Conservation (phyloP, 2,329 filamentous ascomycete species). For the Xylariaceae sp. region DNA sequence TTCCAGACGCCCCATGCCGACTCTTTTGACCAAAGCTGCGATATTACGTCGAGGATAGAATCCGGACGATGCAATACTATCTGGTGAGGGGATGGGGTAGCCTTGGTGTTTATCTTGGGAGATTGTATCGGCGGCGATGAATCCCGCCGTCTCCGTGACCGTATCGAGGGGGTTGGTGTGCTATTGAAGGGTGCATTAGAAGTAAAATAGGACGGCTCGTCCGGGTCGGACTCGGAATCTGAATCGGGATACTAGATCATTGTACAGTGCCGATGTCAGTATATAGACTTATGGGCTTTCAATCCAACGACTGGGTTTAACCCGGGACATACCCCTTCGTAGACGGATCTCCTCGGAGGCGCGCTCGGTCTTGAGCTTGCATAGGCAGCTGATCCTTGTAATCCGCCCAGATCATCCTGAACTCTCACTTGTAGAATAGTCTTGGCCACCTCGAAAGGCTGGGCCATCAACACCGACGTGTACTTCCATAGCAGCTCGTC, state of each 20-base stretch:
- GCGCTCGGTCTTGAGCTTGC: constrained; percentile 25
- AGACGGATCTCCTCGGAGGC: constrained; percentile 32
- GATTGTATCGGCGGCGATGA: constrained; percentile 30
- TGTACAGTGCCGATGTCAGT: constrained; percentile 17
- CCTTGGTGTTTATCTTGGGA: constrained; percentile 33
- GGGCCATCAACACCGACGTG: constrained; percentile 77
- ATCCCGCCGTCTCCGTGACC: constrained; percentile 30
- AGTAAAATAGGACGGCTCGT: constrained; percentile 82
- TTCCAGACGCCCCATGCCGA: constrained; percentile 94
- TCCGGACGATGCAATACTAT: constrained; percentile 69
- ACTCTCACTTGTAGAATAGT: constrained; percentile 75
- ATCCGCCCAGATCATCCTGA: constrained; percentile 45
- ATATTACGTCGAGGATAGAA: constrained; percentile 79
- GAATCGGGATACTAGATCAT: constrained; percentile 38
- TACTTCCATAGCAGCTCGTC: constrained; percentile 92
- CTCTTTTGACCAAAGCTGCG: constrained; percentile 83
- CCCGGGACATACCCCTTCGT: constrained; percentile 30
- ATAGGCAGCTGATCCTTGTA: constrained; percentile 28
- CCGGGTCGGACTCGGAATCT: constrained; percentile 59
- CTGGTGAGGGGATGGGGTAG: constrained; percentile 46
- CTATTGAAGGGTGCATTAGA: constrained; percentile 49
- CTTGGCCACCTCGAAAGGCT: constrained; percentile 97
- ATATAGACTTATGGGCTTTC: neutral
- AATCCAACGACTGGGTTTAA: constrained; percentile 2
- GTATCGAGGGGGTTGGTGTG: constrained; percentile 46